Base-by-base conservation (phyloP, 2,329 filamentous ascomycete genomes). In the Sodiomyces alkalinus region DNA sequence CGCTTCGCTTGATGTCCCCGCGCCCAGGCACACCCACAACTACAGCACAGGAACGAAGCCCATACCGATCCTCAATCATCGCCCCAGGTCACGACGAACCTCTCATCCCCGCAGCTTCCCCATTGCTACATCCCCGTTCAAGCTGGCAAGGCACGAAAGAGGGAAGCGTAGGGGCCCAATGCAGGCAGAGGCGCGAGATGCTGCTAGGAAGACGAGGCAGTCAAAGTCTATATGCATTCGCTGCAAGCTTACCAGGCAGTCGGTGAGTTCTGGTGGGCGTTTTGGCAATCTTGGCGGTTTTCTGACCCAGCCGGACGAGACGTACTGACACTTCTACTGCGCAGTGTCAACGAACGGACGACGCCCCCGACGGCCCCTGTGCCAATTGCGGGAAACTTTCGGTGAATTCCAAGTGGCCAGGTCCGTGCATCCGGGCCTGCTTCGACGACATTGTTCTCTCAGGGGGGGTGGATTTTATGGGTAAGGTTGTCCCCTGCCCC, bases 391-490 rank as follows among this genome's bases (percentile, higher is more conserved):
- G 28, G n/a, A 33, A 18, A 15, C 28, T 31, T 5, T 29, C 29
- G 9, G 17, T n/a, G 8, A 31, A 22, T 6, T 28, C 23, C 18
- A 35, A 31, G 9, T 33, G 35, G 28, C 28, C 30, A 11, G 37
- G 37, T 1, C 54, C 55, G 8, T 60, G 56, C 34, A 52, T 53
- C 6, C 48, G 46, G 17, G 54, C 55, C 17, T 53, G 55, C 33
- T 60, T 60, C 32, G 46, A 52, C 13, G 56, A 49, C 28, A 52
- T 59, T 28, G 51, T 59, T 15, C 51, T 56, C 33, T 53, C 50
- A 22, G 55, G 53, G 22, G 55, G 54, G 4, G 57, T 53, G 40
- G 58, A 60, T 32, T 57, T 56, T 32, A 52, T 59, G 27, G 59
- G 55, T 58, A 46, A 19, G 34, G n/a, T n/a, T 30, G 51, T 37